phyloP scores from a whole-genome alignment of 2,329 filamentous ascomycete genomes.

The Periconia sp. region DNA sequence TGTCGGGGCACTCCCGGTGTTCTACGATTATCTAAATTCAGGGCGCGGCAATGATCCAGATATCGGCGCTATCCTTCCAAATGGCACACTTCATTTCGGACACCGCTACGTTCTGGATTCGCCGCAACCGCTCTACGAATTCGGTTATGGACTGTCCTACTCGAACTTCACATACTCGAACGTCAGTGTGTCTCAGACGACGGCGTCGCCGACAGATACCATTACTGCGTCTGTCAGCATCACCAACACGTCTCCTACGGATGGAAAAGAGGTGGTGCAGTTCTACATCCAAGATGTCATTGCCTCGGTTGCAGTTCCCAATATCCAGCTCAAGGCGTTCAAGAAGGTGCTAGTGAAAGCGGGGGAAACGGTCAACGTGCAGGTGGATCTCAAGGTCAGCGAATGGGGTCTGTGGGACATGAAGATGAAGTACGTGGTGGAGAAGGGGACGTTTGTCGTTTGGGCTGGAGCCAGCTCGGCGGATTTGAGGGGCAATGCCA shows the following conservation, averaged over 20 bases:
- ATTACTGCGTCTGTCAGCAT: conserved; percentile 63
- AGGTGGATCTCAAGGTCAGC: conserved; percentile 53
- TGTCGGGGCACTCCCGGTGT: conserved; percentile 67
- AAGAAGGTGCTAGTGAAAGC: conserved; percentile 64
- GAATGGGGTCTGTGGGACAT: conserved; percentile 60
- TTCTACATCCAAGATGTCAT: conserved; percentile 67
- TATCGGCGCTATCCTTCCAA: conserved; percentile 55
- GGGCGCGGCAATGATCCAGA: conserved; percentile 55
- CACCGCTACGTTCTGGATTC: conserved; percentile 65
- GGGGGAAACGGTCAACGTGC: conserved; percentile 59
- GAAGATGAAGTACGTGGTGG: conserved; percentile 71
- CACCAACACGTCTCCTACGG: conserved; percentile 59
- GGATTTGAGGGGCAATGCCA: conserved; percentile 59
- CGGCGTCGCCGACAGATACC: conserved; percentile 54
- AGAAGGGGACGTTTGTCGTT: conserved; percentile 68
- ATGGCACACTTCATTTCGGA: conserved; percentile 66
- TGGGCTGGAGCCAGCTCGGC: conserved; percentile 61
- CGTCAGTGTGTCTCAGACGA: conserved; percentile 53
- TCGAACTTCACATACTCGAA: conserved; percentile 63
- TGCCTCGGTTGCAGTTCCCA: conserved; percentile 64
- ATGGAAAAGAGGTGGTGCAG: conserved; percentile 69
- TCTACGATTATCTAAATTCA: conserved; percentile 73
- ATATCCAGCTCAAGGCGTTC: conserved; percentile 67
- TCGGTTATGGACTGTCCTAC: conserved; percentile 69
- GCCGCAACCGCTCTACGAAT: conserved; percentile 63